Evolutionary conservation across 805 yeast genomes (phyloP).

Genomic region (Lachancea thermotolerans): DNA sequence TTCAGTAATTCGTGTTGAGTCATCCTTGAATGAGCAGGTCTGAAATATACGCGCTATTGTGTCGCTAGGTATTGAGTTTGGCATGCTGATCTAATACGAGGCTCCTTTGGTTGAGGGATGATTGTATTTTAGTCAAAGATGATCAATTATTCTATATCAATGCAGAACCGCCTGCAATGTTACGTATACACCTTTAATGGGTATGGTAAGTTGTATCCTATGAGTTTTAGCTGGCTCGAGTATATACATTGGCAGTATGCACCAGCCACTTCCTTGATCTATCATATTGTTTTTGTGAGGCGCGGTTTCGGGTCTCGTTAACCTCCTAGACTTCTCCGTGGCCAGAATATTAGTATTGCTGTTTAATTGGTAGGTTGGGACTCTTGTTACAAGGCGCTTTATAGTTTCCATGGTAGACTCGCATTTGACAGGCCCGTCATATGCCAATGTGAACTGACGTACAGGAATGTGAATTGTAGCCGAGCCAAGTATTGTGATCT

Average conservation of each 20-base stretch:
- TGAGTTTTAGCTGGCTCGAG: neutral
- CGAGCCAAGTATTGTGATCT: slow-evolving; percentile 2
- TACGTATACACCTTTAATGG: neutral
- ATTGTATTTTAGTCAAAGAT: slow-evolving; percentile 3
- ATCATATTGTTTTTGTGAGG: neutral
- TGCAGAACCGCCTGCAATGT: neutral
- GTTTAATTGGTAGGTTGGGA: slow-evolving; percentile 5
- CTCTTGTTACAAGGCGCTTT: neutral
- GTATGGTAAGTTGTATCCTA: neutral
- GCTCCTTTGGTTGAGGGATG: too few relatives aligned
- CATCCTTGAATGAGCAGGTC: slow-evolving; percentile 15
- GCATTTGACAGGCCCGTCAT: neutral
- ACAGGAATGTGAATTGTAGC: slow-evolving; percentile 2
- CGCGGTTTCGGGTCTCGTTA: neutral
- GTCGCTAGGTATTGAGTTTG: slow-evolving; percentile 10
- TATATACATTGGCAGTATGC: slow-evolving; percentile 2
- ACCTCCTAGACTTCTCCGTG: neutral
- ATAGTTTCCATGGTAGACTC: neutral
- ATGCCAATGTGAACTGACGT: neutral
- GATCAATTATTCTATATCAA: neutral
- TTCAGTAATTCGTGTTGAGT: slow-evolving; percentile 19
- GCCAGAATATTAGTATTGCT: neutral
- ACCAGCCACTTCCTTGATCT: slow-evolving; percentile 8
- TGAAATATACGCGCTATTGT: slow-evolving; percentile 23
- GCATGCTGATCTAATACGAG: neutral